Conservation (phyloP, 148 eudicot species). For the Vaccinium macrocarpon region DNA sequence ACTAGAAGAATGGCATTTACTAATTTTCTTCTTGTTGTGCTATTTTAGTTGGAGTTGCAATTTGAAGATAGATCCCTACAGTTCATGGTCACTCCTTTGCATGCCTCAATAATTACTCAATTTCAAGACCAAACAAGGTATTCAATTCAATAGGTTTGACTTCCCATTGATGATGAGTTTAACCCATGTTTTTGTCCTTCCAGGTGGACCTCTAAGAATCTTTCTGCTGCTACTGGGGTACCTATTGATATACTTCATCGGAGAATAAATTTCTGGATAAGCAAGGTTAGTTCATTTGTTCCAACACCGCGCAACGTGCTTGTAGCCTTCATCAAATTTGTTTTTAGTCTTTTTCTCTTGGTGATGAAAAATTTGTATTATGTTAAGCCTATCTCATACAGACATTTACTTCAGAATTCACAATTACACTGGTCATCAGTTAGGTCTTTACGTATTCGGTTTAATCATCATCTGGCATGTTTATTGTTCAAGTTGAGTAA, state of each 20-base stretch:
- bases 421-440: not conserved
- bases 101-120: conserved; percentile 82
- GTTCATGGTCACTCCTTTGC: conserved; percentile 85
- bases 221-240: conserved; percentile 83
- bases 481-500: not conserved
- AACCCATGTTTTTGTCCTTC: conserved; percentile 16
- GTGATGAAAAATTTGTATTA: not conserved
- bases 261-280: conserved; percentile 89
- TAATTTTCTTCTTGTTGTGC: not conserved
- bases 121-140: conserved; percentile 87
- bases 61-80: conserved; percentile 72
- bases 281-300: conserved; percentile 56
- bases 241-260: conserved; percentile 75
- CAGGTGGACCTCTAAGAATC: conserved; percentile 93
- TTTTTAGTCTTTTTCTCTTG: not conserved
- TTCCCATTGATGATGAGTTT: conserved; percentile 8
- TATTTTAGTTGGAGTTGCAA: conserved; percentile 79
- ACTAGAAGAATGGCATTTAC: not conserved
- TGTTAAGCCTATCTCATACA: not conserved
- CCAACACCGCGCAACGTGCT: not conserved
- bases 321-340: not conserved
- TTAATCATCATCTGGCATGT: not conserved
- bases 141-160: conserved; percentile 8
- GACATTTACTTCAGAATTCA: not conserved
- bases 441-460: not conserved